Conservation (phyloP, 768 basidiomycete species). For the Cystofilobasidium ferigula region DNA sequence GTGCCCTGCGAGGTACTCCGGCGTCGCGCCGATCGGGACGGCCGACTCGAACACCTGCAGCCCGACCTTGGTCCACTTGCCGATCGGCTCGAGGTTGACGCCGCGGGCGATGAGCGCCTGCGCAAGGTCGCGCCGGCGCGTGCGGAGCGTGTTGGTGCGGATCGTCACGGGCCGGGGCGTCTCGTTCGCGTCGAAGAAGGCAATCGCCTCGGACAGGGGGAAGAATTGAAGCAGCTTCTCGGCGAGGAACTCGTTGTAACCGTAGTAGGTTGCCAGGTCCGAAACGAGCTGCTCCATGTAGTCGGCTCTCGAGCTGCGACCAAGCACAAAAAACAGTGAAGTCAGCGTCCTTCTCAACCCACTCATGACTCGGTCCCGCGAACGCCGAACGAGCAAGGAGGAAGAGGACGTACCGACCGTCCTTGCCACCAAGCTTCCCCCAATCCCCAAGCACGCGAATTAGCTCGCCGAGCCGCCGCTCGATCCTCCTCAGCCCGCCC, state of each 20-base stretch:
- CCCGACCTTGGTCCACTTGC: constrained; percentile 98
- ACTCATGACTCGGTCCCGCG: no score
- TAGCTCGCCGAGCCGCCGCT: constrained; percentile 39
- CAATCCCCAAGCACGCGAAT: constrained; percentile 35
- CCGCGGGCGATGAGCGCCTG: constrained; percentile 89
- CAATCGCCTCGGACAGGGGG: constrained; percentile 85
- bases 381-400: not conserved
- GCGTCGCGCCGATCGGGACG: constrained; percentile 95
- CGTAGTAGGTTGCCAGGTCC: constrained; percentile 91
- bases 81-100: constrained; percentile 93
- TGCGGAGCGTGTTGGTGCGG: constrained; percentile 89
- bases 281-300: constrained; percentile 75
- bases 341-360: constrained; percentile 2
- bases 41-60: constrained; percentile 95
- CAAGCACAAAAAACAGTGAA: no score
- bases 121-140: constrained; percentile 83
- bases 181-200: constrained; percentile 97
- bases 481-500: constrained; percentile 42
- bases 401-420: constrained; percentile 34
- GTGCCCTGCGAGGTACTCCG: constrained; percentile 96
- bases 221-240: constrained; percentile 93
- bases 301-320: constrained; percentile 67
- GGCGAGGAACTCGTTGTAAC: constrained; percentile 88
- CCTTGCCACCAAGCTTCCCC: constrained; percentile 35
- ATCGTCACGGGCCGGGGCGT: constrained; percentile 92